phyloP scores from a whole-genome alignment of 352 stramenopile genomes.

The Phytophthora hybrid region DNA sequence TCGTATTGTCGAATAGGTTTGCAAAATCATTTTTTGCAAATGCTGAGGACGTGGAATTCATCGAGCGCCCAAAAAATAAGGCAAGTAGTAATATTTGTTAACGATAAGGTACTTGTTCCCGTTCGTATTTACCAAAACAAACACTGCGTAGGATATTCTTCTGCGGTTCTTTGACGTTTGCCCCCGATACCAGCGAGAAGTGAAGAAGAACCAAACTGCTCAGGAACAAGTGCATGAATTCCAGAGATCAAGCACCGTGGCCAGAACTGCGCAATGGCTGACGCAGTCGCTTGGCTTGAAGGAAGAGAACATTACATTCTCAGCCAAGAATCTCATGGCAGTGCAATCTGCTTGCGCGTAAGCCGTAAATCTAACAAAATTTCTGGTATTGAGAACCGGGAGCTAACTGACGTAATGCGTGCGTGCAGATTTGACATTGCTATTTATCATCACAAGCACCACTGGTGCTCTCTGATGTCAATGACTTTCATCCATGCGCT shows the following conservation, averaged over 20 bases:
- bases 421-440: slow-evolving; percentile 54
- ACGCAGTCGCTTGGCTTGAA: slow-evolving; percentile 35
- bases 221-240: slow-evolving; percentile 42
- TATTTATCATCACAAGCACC: slow-evolving; percentile 44
- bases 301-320: slow-evolving; percentile 37
- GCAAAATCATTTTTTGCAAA: slow-evolving; percentile 62
- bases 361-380: slow-evolving; percentile 4
- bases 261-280: slow-evolving; percentile 20
- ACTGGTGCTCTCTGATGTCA: slow-evolving; percentile 60
- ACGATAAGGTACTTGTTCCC: background rate
- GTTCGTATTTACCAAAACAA: background rate
- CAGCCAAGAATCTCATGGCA: slow-evolving; percentile 39
- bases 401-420: background rate
- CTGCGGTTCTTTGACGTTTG: slow-evolving; percentile 75
- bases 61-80: slow-evolving; percentile 46
- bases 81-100: slow-evolving; percentile 14
- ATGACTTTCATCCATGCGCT: slow-evolving; percentile 36
- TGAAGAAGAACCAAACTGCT: slow-evolving; percentile 53
- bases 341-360: slow-evolving; percentile 61
- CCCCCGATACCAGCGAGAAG: slow-evolving; percentile 53
- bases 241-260: slow-evolving; percentile 37
- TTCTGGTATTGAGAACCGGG: background rate
- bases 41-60: slow-evolving; percentile 49
- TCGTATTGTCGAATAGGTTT: slow-evolving; percentile 45
- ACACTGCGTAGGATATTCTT: slow-evolving; percentile 42